phyloP scores from a whole-genome alignment of 768 basidiomycete species.

The Xerocomus brunneocitrinus region DNA sequence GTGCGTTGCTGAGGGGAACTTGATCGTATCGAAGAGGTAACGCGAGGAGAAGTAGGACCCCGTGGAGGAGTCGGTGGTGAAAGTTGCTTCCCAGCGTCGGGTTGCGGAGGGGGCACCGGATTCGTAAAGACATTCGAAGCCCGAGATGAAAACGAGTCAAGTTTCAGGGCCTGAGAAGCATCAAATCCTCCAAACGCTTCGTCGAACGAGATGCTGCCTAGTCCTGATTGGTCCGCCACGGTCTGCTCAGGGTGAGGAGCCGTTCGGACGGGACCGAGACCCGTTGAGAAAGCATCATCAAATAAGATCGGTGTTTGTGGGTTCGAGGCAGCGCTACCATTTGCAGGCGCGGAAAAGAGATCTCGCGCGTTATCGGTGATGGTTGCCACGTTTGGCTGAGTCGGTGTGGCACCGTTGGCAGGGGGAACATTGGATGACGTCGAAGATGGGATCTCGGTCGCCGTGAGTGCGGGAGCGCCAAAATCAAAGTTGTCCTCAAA shows the following conservation, averaged over 20 bases:
- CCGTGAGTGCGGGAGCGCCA: constrained; percentile 34
- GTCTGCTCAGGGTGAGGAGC: constrained; percentile 16
- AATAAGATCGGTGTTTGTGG: constrained; percentile 34
- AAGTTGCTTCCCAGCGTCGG: constrained; percentile 28
- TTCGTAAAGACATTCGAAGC: constrained; percentile 30
- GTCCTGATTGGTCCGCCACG: constrained; percentile 4
- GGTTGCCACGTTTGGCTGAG: constrained; percentile 3
- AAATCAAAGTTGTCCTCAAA: constrained; percentile 71
- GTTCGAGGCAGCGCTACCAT: constrained; percentile 9
- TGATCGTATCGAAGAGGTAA: constrained; percentile 27
- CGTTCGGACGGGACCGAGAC: constrained; percentile 3
- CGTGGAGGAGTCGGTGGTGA: constrained; percentile 41
- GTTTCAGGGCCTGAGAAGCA: constrained; percentile 35
- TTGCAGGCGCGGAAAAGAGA: constrained; percentile 12
- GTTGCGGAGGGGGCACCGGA: constrained; percentile 15
- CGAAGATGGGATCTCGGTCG: constrained; percentile 26
- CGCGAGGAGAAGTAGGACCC: constrained; percentile 28
- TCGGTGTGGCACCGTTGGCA: constrained; percentile 24
- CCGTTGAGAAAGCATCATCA: constrained; percentile 45
- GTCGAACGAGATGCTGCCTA: constrained; percentile 40
- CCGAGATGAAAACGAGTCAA: constrained; percentile 37
- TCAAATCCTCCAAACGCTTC: constrained; percentile 52
- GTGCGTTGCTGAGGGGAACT: constrained; percentile 41
- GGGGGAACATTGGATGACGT: constrained; percentile 18
- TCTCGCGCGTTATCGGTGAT: constrained; percentile 10